Evolutionary conservation across 345 rosid genomes (phyloP), one percentile per base, ranked within the genome.

Genomic region (Nasturtium officinale): DNA sequence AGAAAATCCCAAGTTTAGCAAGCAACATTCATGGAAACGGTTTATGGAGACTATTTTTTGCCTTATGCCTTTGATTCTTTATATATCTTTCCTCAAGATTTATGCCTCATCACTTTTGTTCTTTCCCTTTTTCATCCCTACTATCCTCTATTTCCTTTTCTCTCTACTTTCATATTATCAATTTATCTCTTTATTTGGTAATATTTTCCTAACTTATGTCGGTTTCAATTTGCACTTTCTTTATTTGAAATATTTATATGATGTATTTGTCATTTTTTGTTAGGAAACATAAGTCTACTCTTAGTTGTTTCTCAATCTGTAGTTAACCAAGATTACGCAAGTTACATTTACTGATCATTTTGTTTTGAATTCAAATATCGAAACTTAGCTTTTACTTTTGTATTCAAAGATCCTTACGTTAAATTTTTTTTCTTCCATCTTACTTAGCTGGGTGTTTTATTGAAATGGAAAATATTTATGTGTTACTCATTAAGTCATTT

Each of bases 271-370:
- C 65, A 67, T 51, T 9, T 67, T 42, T 42, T 17, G 35, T 52
- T 60, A 30, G 74, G 74, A 61, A 74, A 58, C 53, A 38, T 50
- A 75, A 75, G 40, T 61, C 38, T 37, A 61, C 38, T 51, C 43
- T 32, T 43, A 60, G 54, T 53, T 52, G 56, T 75, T 52, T 68
- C 35, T 75, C 56, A 51, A 51, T 67, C 62, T 60, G 35, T 28
- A 42, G 6, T 67, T 20, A 42, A 46, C 67, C 66, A 71, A 71
- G 72, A 71, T 77, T 71, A 71, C 65, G 77, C 72, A 77, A 71
- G 72, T 77, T 77, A 63, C 80, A 77, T 77, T 71, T 64, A 77
- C 71, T 52, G 5, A 71, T 71, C 65, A 25, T 70, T 61, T 63
- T 57, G 13, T 63, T 63, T 77, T 57, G 60, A 77, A 71, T 58